These are phyloP conservation scores for Dryadomyces quercivorus DNA, from an alignment of 2,329 filamentous ascomycete species.

Conservation along the genomic window DNA sequence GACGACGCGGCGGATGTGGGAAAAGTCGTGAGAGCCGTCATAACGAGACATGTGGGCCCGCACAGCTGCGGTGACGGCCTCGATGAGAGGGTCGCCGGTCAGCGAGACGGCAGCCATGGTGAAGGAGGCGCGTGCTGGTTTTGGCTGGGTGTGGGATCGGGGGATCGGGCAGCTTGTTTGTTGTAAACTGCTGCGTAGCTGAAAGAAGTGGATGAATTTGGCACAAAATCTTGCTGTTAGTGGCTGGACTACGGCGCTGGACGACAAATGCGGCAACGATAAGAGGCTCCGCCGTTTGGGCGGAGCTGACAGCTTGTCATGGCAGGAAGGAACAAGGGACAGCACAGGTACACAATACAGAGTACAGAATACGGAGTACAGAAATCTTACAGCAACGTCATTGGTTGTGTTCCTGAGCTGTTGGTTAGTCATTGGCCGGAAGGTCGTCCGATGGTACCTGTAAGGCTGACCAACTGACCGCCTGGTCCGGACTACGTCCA, in stretches of 20 bases:
- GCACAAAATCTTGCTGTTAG: background rate
- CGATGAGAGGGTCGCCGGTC: constrained; percentile 32
- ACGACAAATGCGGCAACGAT: background rate
- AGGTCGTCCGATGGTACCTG: too few species aligned
- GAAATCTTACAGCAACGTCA: too few species aligned
- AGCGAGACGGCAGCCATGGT: background rate
- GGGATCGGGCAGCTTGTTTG: too few species aligned
- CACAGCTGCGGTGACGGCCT: constrained; percentile 49
- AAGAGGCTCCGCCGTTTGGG: background rate
- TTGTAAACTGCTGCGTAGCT: background rate
- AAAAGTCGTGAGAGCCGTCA: constrained; percentile 81
- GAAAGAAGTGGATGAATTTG: background rate
- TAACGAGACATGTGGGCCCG: constrained; percentile 62
- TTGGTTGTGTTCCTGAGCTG: too few species aligned
- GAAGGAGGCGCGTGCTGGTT: background rate
- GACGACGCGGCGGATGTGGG: constrained; percentile 70
- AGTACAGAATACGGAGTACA: too few species aligned
- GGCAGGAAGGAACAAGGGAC: too few species aligned
- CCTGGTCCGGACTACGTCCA: too few species aligned
- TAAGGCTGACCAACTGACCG: too few species aligned
- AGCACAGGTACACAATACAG: too few species aligned
- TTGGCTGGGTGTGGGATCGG: too few species aligned
- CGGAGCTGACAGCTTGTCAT: background rate
- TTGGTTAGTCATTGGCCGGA: too few species aligned
- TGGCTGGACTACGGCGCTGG: background rate